Conservation (phyloP, 352 stramenopile species). For the Phytophthora pini region DNA sequence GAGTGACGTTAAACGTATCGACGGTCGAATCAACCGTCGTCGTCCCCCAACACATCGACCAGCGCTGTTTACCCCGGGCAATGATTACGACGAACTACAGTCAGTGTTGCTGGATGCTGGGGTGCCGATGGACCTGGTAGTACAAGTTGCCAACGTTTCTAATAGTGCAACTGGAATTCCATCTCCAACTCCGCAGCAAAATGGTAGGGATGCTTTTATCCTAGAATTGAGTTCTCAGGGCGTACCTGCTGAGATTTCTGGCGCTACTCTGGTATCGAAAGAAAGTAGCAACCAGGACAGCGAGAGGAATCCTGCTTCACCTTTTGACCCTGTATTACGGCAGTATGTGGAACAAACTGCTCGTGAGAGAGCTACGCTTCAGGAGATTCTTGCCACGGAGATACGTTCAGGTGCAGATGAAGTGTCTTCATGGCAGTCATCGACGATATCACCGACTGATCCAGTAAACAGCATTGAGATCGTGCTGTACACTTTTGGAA, state of each 20-base stretch:
- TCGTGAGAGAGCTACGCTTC: conserved; percentile 25
- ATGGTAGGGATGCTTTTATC: neutral
- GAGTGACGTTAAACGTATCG: neutral
- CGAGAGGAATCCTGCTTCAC: conserved; percentile 7
- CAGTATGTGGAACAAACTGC: conserved; percentile 31
- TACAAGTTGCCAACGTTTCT: conserved; percentile 19
- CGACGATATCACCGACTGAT: conserved; percentile 30
- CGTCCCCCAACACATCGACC: conserved; percentile 5
- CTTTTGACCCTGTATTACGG: conserved; percentile 25
- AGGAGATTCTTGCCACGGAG: conserved; percentile 19
- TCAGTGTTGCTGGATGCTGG: conserved; percentile 41
- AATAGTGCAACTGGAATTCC: neutral
- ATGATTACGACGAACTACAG: conserved; percentile 33
- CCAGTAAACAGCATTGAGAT: conserved; percentile 34
- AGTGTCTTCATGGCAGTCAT: conserved; percentile 22
- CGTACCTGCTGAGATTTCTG: neutral
- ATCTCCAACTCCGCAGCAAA: neutral
- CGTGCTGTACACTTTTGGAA: conserved; percentile 56
- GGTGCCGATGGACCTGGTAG: conserved; percentile 43
- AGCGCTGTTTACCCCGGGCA: neutral
- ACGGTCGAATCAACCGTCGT: neutral
- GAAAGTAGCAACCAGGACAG: neutral
- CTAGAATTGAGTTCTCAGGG: conserved; percentile 3
- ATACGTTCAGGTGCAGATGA: conserved; percentile 1
- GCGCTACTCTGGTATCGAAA: no score